Evolutionary conservation across 1,139 yeast genomes (phyloP).

Genomic region (Yamadazyma diospyri): DNA sequence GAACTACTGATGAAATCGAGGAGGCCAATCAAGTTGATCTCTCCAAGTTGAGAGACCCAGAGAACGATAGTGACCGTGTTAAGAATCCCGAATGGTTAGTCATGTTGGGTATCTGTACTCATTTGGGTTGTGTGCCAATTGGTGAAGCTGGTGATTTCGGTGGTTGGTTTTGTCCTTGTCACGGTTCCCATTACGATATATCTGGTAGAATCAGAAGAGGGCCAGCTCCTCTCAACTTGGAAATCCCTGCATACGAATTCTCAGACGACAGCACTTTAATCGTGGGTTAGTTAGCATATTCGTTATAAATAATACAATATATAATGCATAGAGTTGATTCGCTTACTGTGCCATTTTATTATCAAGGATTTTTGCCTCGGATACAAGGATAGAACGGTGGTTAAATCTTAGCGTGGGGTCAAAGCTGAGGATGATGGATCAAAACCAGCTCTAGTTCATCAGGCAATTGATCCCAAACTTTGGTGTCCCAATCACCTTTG

Average conservation of each 20-base stretch:
- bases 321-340: slow-evolving; percentile 5
- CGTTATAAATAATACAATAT: slow-evolving; percentile 3
- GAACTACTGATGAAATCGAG: slow-evolving; percentile 88
- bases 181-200: slow-evolving; percentile 99
- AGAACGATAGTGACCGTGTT: slow-evolving; percentile 89
- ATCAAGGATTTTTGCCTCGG: too few relatives aligned
- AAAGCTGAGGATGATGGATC: neutral
- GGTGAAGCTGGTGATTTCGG: slow-evolving; percentile 99
- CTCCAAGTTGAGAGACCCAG: slow-evolving; percentile 84
- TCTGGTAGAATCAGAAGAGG: slow-evolving; percentile 99
- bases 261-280: slow-evolving; percentile 73
- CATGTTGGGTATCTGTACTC: slow-evolving; percentile 99
- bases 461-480: slow-evolving; percentile 37
- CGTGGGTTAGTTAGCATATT: slow-evolving; percentile 45
- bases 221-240: slow-evolving; percentile 99
- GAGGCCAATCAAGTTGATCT: slow-evolving; percentile 89
- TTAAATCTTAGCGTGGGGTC: neutral
- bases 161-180: slow-evolving; percentile 99
- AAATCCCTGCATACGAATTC: slow-evolving; percentile 89
- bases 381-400: too few relatives aligned
- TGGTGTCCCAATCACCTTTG: slow-evolving; percentile 18
- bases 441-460: slow-evolving; percentile 30
- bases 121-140: slow-evolving; percentile 99
- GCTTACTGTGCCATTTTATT: too few relatives aligned
- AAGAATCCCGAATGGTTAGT: slow-evolving; percentile 97